Base-by-base conservation (phyloP, 805 yeast species). In the Candida palmyrensis region DNA sequence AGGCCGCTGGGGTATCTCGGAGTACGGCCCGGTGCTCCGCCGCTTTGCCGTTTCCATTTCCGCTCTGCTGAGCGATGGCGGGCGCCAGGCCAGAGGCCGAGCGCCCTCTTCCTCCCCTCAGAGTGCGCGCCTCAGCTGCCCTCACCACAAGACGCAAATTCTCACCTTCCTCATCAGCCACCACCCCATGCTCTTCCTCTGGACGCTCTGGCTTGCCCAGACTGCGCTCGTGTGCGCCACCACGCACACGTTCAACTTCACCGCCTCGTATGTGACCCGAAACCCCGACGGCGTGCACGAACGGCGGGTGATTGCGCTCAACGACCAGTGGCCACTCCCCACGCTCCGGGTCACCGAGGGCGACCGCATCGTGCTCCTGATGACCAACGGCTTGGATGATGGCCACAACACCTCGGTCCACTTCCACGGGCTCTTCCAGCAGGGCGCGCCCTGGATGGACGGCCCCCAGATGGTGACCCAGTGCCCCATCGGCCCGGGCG, bases 241-340 rank as follows among this genome's bases (percentile, higher is more conserved):
- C 25, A 55, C 61, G 10, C 69, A 57, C 35, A 47, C 46, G 30
- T 65, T 43, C 35, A 41, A 56, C 42, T 66, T 65, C 47, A 60
- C 63, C 37, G 57, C 57, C 11, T 45, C 60, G n/a, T 62, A 60
- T 39, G 59, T 64, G 2, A 25, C 24, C 5, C 20, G 27, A 15
- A 74, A 71, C 47, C 82, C 84, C 1, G 86, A 79, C 41, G 83
- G 83, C 4, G 43, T 56, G 16, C 47, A 47, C 27, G 67, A 61
- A 35, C 56, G 86, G 24, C 54, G 62, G 24, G 73, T 77, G 27
- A 71, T 81, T 17, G 79, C 80, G 2, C 68, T 80, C 55, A 81
- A 81, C 48, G 51, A 54, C 36, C 41, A 60, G 32, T 66, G 71
- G 71, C 73, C 73, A 1, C 42, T 57, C 27, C 73, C 73, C 11